Evolutionary conservation across 192 early-diverging fungal genomes (phyloP), one percentile per base, ranked within the genome.

Genomic region (Gryganskiella cystojenkinii): DNA sequence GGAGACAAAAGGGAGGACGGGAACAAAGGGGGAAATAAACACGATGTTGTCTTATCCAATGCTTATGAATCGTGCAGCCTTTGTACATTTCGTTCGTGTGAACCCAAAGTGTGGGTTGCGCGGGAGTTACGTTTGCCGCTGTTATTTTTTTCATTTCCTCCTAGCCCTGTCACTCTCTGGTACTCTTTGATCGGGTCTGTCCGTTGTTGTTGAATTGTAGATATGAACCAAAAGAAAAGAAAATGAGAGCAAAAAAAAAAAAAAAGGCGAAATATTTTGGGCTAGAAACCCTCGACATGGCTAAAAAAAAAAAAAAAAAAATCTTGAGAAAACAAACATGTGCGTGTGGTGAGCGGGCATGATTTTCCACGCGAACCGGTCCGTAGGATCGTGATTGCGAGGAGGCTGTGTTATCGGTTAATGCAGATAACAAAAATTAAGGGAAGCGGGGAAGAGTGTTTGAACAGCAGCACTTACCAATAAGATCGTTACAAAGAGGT

Each of bases 401-500:
- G 22, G 22, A n/a, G 47, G 47, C 19, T n/a, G 6, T 50, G 15
- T 4, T n/a, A 20, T 20, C 4, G 19, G 4, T 20, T 4, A 17
- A n/a, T 20, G 17, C 9, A 44, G 43, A 44, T 44, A 44, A 8
- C 17, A n/a, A n/a, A n/a, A n/a, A n/a, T n/a, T 40, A 40, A 40
- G 13, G 13, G 5, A 9, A 13, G 37, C 7, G 13, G n/a, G 28
- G 33, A 56, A 33, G 25, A 37, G 19, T 20, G 11, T 42, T 13
- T n/a, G n/a, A n/a, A n/a, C n/a, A n/a, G n/a, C n/a, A n/a, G 6
- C 30, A 20, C 68, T 30, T 28, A 60, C 28, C 22, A 71, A 28
- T 33, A 56, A 53, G 57, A 81, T 70, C 52, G 67, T 71, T 64
- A 78, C 45, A 56, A 65, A 56, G 45, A 56, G 28, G 28, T 53